phyloP scores from a whole-genome alignment of 176 grass and related monocot genomes.

The Chloris gayana region DNA sequence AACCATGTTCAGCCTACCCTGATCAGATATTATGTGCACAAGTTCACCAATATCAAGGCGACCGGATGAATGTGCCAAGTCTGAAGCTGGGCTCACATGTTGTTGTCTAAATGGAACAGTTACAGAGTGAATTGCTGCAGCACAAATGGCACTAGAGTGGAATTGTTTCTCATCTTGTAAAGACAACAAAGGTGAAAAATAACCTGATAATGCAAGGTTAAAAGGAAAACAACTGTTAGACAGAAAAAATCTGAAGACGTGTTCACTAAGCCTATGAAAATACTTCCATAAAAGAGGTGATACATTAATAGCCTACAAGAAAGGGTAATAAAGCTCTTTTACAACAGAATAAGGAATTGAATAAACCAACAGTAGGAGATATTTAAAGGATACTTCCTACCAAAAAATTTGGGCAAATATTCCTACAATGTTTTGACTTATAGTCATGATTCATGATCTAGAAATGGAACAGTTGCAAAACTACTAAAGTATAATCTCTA shows the following conservation, averaged over 20 bases:
- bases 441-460: neutral
- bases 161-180: slow-evolving; percentile 78
- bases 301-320: neutral
- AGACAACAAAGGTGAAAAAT: slow-evolving; percentile 54
- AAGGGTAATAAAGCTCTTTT: neutral
- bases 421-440: no score
- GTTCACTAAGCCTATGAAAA: neutral
- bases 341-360: slow-evolving; percentile 9
- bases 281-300: neutral
- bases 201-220: slow-evolving; percentile 51
- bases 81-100: slow-evolving; percentile 40
- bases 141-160: slow-evolving; percentile 81
- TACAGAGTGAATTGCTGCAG: slow-evolving; percentile 80
- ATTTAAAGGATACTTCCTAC: neutral
- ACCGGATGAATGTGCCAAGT: slow-evolving; percentile 49
- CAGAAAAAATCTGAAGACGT: slow-evolving; percentile 7
- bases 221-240: slow-evolving; percentile 9
- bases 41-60: slow-evolving; percentile 73
- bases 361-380: neutral
- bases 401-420: no score
- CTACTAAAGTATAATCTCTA: neutral
- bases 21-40: slow-evolving; percentile 65
- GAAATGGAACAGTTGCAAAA: slow-evolving; percentile 17
- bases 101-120: slow-evolving; percentile 69
- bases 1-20: slow-evolving; percentile 82